A percentile compares a stretch with the other conserved stretches of the same genome.
phyloP scores from a whole-genome alignment of 2,329 filamentous ascomycete species.

The Penicillium sp. region DNA sequence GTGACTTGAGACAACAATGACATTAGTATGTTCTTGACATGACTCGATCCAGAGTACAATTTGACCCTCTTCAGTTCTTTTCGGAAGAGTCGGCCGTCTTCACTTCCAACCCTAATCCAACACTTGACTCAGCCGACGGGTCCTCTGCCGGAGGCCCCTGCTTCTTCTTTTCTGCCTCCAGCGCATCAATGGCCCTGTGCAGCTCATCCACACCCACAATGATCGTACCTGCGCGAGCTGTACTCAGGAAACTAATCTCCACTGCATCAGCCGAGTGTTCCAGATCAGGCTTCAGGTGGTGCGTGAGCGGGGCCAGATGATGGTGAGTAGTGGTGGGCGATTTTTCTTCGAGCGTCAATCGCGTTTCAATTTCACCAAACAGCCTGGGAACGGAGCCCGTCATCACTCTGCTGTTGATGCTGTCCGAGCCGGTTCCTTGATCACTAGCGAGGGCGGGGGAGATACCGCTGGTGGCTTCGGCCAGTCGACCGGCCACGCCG shows the following conservation, averaged over 20 bases:
- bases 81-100: neutral
- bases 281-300: slow-evolving; percentile 30
- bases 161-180: slow-evolving; percentile 41
- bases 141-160: slow-evolving; percentile 4
- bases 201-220: slow-evolving; percentile 73
- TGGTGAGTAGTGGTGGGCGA: slow-evolving; percentile 2
- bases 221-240: slow-evolving; percentile 80
- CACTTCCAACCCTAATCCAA: neutral
- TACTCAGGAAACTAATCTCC: slow-evolving; percentile 87
- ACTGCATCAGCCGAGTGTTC: slow-evolving; percentile 41
- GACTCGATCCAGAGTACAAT: too few relatives aligned
- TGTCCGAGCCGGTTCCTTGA: slow-evolving; percentile 4
- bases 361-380: slow-evolving; percentile 14
- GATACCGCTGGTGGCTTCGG: slow-evolving; percentile 59
- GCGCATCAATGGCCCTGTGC: slow-evolving; percentile 63
- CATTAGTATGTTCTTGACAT: too few relatives aligned
- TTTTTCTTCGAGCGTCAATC: slow-evolving; percentile 6
- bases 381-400: slow-evolving; percentile 15
- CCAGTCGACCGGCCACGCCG: slow-evolving; percentile 77
- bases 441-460: slow-evolving; percentile 22
- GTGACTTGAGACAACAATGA: too few relatives aligned
- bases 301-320: slow-evolving; percentile 16
- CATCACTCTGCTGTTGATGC: slow-evolving; percentile 13
- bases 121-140: neutral
- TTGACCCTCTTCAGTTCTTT: neutral